Evolutionary conservation across 2,329 filamentous ascomycete species (phyloP), one percentile per base, ranked within the genome.

Genomic region (Cryphonectria carpinicola): DNA sequence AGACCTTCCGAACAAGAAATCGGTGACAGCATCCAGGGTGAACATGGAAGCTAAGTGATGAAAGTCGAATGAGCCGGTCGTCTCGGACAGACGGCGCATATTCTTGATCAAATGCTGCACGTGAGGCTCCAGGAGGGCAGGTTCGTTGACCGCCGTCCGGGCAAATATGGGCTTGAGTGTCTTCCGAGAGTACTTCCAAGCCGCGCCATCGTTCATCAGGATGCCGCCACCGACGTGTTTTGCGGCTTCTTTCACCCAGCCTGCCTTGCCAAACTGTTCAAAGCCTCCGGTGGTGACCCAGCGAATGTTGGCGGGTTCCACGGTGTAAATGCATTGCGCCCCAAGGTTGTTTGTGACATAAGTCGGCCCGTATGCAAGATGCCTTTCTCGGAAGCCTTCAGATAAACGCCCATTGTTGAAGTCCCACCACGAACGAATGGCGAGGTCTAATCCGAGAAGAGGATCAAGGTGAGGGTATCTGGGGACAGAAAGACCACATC

Each of bases 1-100:
- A 32, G 71, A 73, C 19, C 58, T 43, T 7, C 71, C 71, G n/a
- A 71, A 69, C 25, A 73, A n/a, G 41, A 73, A 73, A 4, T 73
- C 71, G 1, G 64, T 73, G 19, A 73, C 71, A 7, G 65, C 65
- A 52, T 73, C 71, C 56, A 73, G 13, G 25, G 67, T 70, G 54
- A 73, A 64, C 67, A 66, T 65, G 8, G 61, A 65, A 22, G 67
- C 67, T 28, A 73, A 52, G 28, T 56, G 58, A 3, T 73, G 69
- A 43, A 73, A 71, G 11, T 73, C 69, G 19, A 73, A 69, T 7
- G 43, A 61, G 3, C 46, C 25, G 1, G 54, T 25, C 8, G 0
- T 65, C 17, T 22, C 37, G 10, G 39, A 28, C 41, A 64, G 14
- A 2, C 8, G 10, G 56, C 32, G 28, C 67, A 73, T 73, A 3